These are phyloP conservation scores for Paracorniculantispora psalliotae DNA, from an alignment of 2,329 filamentous ascomycete genomes.

Conservation along the genomic window DNA sequence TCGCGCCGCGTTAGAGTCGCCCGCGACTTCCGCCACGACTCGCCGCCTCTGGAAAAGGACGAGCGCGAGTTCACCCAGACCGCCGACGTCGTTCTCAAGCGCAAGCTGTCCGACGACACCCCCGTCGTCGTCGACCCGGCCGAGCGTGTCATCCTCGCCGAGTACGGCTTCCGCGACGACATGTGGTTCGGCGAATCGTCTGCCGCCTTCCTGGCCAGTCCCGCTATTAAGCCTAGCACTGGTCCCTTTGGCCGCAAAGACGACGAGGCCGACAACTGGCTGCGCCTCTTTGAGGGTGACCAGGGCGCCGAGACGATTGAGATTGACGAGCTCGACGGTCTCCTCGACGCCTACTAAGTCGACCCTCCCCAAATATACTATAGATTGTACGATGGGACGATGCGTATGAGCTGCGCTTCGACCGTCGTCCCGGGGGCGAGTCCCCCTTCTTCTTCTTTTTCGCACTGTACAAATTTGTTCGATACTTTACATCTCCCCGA, in stretches of 20 bases:
- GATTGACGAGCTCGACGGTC: slow-evolving; percentile 84
- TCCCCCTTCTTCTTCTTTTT: background rate
- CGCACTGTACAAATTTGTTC: slow-evolving; percentile 11
- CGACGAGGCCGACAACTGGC: slow-evolving; percentile 34
- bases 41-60: slow-evolving; percentile 86
- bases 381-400: slow-evolving; percentile 9
- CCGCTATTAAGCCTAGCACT: slow-evolving; percentile 42
- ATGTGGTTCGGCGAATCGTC: slow-evolving; percentile 47
- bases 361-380: slow-evolving; percentile 15
- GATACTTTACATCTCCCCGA: slow-evolving; percentile 2
- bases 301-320: slow-evolving; percentile 83
- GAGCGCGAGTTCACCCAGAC: slow-evolving; percentile 97
- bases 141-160: slow-evolving; percentile 27
- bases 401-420: slow-evolving; percentile 18
- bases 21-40: slow-evolving; percentile 59
- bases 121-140: slow-evolving; percentile 24
- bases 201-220: slow-evolving; percentile 47
- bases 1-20: slow-evolving; percentile 36
- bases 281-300: slow-evolving; percentile 51
- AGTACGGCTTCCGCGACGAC: slow-evolving; percentile 42
- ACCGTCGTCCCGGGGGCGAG: slow-evolving; percentile 2
- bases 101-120: slow-evolving; percentile 48
- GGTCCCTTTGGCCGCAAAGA: slow-evolving; percentile 30
- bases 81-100: slow-evolving; percentile 73
- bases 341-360: slow-evolving; percentile 68